Conservation (phyloP, 139 green algal genomes). For the Diplosphaera chodatii region DNA sequence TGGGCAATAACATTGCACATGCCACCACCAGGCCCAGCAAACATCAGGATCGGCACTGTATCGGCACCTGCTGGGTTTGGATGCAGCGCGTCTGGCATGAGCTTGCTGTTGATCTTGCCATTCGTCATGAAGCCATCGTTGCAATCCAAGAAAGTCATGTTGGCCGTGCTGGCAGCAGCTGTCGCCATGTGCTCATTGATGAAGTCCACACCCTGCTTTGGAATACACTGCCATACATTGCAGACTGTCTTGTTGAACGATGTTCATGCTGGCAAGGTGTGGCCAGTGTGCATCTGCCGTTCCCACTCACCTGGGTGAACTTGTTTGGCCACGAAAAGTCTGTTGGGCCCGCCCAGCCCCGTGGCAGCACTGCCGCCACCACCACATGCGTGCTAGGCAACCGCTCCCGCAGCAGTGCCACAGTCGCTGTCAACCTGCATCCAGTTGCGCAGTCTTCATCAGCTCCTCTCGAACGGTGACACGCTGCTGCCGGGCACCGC, state of each 20-base stretch:
- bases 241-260: no score
- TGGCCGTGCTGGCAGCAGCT: slow-evolving; percentile 2
- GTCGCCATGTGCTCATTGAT: slow-evolving; percentile 11
- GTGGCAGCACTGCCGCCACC: slow-evolving; percentile 14
- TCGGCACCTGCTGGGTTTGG: slow-evolving; percentile 24
- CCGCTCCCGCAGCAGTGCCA: background rate
- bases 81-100: slow-evolving; percentile 31
- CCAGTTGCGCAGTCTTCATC: no score
- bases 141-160: slow-evolving; percentile 27
- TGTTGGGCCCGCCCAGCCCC: slow-evolving; percentile 1
- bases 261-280: no score
- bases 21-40: no score
- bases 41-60: no score
- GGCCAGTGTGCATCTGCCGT: no score
- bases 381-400: slow-evolving; percentile 11
- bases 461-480: no score
- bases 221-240: no score
- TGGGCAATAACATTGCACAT: no score
- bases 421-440: slow-evolving; percentile 8
- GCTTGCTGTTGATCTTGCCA: slow-evolving; percentile 1
- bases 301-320: slow-evolving; percentile 10
- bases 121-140: background rate
- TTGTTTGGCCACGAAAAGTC: slow-evolving; percentile 17
- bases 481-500: no score
- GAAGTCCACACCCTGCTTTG: background rate